Percentiles rank a stretch among this genome's conserved stretches.
Evolutionary conservation across 139 green algal genomes (phyloP).

Genomic region (Trebouxia sp.): DNA sequence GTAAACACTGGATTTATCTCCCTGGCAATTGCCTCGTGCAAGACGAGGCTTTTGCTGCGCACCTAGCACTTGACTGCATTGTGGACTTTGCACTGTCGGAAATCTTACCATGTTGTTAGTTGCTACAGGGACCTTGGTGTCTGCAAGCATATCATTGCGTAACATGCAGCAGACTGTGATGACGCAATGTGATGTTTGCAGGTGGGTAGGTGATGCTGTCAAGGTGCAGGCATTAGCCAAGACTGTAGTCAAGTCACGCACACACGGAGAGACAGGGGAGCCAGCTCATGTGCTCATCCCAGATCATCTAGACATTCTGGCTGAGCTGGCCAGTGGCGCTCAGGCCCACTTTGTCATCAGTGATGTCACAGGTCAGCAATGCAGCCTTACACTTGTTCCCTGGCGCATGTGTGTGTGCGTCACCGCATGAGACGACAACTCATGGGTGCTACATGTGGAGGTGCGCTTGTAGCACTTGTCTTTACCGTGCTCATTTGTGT

Average conservation of each 20-base stretch:
- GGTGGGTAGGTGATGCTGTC: conserved; percentile 40
- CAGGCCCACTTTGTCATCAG: conserved; percentile 46
- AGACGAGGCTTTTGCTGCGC: no score
- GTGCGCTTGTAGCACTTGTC: not conserved
- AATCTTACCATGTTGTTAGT: no score
- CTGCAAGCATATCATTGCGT: not conserved
- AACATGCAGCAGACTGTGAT: not conserved
- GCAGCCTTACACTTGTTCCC: not conserved
- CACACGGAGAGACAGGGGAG: conserved; percentile 8
- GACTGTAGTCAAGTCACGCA: conserved; percentile 30
- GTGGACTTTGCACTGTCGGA: no score
- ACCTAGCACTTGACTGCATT: no score
- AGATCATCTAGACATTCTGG: conserved; percentile 46
- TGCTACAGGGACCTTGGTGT: no score
- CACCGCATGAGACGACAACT: not conserved
- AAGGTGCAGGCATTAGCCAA: conserved; percentile 33
- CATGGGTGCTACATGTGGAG: not conserved
- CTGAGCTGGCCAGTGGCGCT: conserved; percentile 36
- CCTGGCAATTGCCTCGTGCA: no score
- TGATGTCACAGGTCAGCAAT: conserved; percentile 24
- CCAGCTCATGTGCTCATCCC: conserved; percentile 27
- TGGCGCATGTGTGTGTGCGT: not conserved
- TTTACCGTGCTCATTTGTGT: not conserved
- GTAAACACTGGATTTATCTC: no score
- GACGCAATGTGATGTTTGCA: not conserved